These are phyloP conservation scores for Fusarium xylarioides DNA, from an alignment of 2,329 filamentous ascomycete species.

Conservation along the genomic window DNA sequence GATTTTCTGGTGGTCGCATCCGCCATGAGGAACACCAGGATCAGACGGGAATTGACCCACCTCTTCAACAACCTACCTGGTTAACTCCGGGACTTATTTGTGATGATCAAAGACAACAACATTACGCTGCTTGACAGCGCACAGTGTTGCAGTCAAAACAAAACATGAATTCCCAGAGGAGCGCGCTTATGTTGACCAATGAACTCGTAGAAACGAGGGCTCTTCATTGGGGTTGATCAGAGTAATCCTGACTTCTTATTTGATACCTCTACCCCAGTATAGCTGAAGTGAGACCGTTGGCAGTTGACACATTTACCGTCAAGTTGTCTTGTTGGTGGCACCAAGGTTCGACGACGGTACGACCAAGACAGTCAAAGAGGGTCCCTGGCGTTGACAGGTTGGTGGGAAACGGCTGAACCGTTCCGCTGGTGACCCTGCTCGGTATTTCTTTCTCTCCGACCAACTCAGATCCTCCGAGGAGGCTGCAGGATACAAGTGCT, in stretches of 20 bases:
- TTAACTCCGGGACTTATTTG: not conserved
- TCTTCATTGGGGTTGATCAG: not conserved
- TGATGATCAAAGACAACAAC: not conserved
- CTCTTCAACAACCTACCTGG: constrained; percentile 6
- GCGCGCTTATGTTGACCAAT: constrained; percentile 5
- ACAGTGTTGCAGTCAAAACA: not conserved
- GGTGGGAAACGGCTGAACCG: constrained; percentile 25
- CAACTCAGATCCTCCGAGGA: not conserved
- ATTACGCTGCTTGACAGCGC: not conserved
- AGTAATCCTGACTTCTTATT: not conserved
- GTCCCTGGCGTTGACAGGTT: constrained; percentile 5
- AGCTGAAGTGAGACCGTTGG: constrained; percentile 37
- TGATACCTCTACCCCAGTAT: constrained; percentile 17
- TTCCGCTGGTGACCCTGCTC: constrained; percentile 18
- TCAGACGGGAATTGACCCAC: constrained; percentile 34
- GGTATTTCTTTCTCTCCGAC: constrained; percentile 20
- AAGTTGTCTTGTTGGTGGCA: constrained; percentile 14
- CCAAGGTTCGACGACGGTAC: constrained; percentile 1
- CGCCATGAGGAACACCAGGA: constrained; percentile 27
- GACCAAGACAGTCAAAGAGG: constrained; percentile 12
- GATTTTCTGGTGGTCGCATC: constrained; percentile 25
- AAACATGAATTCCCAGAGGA: not conserved
- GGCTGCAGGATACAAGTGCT: constrained; percentile 1
- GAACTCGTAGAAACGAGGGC: not conserved
- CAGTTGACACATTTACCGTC: constrained; percentile 5